Evolutionary conservation across 768 basidiomycete species (phyloP).

Genomic region (Amanita pallidorosea): DNA sequence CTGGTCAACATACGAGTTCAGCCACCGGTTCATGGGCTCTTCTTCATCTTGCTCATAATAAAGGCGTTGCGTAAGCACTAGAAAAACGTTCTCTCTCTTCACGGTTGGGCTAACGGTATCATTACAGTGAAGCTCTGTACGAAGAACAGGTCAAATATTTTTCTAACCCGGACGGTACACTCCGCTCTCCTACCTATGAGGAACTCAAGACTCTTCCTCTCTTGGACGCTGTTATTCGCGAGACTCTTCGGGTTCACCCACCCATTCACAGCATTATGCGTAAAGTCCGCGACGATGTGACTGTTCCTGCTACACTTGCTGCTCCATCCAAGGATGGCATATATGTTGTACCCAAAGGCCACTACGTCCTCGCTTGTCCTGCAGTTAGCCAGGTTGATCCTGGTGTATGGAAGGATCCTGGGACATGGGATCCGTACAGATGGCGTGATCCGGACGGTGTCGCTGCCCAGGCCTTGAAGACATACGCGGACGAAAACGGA

Average conservation of each 20-base stretch:
- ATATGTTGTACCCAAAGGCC: slow-evolving; percentile 84
- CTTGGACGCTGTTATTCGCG: slow-evolving; percentile 84
- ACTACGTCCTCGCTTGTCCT: slow-evolving; percentile 85
- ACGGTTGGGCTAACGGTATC: slow-evolving; percentile 1
- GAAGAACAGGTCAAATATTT: slow-evolving; percentile 83
- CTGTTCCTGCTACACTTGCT: slow-evolving; percentile 71
- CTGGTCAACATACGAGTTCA: slow-evolving; percentile 97
- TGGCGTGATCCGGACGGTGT: slow-evolving; percentile 84
- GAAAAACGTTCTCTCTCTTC: neutral
- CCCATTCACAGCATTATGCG: slow-evolving; percentile 96
- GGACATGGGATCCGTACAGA: slow-evolving; percentile 66
- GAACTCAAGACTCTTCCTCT: slow-evolving; percentile 75
- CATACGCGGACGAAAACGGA: slow-evolving; percentile 63
- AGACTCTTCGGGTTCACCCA: slow-evolving; percentile 88
- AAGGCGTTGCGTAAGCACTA: slow-evolving; percentile 57
- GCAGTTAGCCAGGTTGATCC: slow-evolving; percentile 85
- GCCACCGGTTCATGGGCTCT: slow-evolving; percentile 86
- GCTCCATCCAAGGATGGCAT: slow-evolving; percentile 62
- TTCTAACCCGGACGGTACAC: slow-evolving; percentile 65
- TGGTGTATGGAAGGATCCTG: slow-evolving; percentile 62
- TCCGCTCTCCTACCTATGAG: slow-evolving; percentile 77
- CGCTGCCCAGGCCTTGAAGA: slow-evolving; percentile 66
- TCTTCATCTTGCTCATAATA: slow-evolving; percentile 73
- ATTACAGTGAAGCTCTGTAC: slow-evolving; percentile 65
- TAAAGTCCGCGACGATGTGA: slow-evolving; percentile 77